Conservation (phyloP, 2,329 filamentous ascomycete species). For the Trichoderma sp. region DNA sequence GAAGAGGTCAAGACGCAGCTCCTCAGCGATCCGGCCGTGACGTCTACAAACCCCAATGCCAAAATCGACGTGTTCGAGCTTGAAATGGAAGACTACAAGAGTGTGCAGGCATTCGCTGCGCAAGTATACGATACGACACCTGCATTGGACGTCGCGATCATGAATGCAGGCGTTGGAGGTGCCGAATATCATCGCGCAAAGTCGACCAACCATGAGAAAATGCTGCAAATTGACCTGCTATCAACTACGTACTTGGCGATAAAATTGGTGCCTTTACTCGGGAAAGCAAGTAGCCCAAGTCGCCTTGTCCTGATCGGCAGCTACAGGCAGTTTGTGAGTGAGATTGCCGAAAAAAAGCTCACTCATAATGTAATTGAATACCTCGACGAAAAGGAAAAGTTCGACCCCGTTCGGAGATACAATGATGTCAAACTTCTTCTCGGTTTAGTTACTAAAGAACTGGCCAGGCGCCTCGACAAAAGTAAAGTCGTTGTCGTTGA, state of each 20-base stretch:
- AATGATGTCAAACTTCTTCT: slow-evolving; percentile 4
- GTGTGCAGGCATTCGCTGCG: not conserved
- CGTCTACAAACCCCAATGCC: not conserved
- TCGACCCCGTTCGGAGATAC: not conserved
- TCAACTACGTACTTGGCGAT: not conserved
- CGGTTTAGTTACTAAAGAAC: not conserved
- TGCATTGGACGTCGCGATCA: not conserved
- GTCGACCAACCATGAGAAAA: not conserved
- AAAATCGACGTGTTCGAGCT: not conserved
- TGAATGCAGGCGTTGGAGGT: slow-evolving; percentile 4
- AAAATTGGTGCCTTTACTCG: not conserved
- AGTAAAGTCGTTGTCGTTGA: not conserved
- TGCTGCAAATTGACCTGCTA: not conserved
- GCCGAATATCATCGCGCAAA: not conserved
- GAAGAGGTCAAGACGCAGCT: not conserved
- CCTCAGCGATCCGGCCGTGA: not conserved
- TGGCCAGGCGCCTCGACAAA: not conserved
- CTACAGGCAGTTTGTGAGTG: not conserved
- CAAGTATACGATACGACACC: not conserved
- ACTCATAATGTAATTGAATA: not conserved
- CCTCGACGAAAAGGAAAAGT: not conserved
- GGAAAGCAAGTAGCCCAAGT: not conserved
- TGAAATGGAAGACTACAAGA: slow-evolving; percentile 11
- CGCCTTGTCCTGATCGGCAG: slow-evolving; percentile 6
- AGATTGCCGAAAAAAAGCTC: slow-evolving; percentile 3